Base-by-base conservation (phyloP, 2,329 filamentous ascomycete species). In the Talaromyces sp. region DNA sequence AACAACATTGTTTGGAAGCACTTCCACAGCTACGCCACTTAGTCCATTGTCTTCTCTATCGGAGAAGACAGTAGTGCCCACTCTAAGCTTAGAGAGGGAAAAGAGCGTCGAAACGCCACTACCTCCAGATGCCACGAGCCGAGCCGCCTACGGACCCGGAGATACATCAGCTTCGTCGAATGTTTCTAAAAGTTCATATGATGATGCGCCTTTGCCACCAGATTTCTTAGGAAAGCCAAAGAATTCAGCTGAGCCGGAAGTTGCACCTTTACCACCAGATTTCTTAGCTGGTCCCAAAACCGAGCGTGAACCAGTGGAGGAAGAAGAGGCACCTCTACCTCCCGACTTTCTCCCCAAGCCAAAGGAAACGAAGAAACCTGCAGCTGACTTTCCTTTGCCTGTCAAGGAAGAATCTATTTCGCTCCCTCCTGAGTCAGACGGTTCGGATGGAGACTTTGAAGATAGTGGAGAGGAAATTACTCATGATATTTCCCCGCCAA, bases 81-180 rank as follows among this genome's bases (percentile, higher is more conserved):
- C 68, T 68, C 59, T 73, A 62, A 70, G 72, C 22, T 73, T 78
- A 31, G 80, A 76, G 63, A 71, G 72, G 64, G 69, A 70, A 19
- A 69, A 74, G 43, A 67, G 74, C 31, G 63, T 74, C 9, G 76
- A 79, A 67, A 67, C 75, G 10, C 81, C 81, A 10, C 70, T 83
- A 41, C 81, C 81, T 4, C 81, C 81, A 17, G 80, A 83, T 47
- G 68, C 81, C 5, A 81, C 79, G n/a, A 83, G 79, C 66, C 81
- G 78, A 70, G 75, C 74, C 43, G 74, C 69, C 13, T 83, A 82
- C 70, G 77, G 77, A 9, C 76, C 81, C 31, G 81, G 80, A 5
- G 81, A 83, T 66, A 82, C 81, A n/a, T 82, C 81, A 3, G 79
- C 76, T 9, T 82, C 80, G 9, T 81, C 79, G 3, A 76, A 77